phyloP scores from a whole-genome alignment of 805 yeast genomes.

The Lachancea thermotolerans region DNA sequence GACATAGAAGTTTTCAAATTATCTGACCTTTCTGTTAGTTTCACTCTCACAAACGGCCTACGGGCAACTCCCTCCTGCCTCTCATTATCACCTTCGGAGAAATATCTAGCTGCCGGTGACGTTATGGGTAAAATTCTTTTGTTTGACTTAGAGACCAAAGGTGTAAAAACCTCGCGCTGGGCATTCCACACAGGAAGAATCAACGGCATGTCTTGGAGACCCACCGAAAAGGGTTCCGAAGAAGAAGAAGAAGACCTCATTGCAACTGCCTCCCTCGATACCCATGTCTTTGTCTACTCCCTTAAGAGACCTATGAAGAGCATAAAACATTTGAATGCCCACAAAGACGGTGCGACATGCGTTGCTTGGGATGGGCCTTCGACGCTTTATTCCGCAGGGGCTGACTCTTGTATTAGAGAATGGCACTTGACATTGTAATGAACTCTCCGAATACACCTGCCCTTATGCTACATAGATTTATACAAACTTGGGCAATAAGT shows the following conservation, averaged over 20 bases:
- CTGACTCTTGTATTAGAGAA: constrained; percentile 70
- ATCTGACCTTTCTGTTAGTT: constrained; percentile 26
- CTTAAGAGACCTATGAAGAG: constrained; percentile 73
- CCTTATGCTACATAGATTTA: not conserved
- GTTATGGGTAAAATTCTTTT: constrained; percentile 78
- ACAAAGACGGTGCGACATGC: constrained; percentile 77
- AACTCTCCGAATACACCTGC: not conserved
- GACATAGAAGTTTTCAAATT: constrained; percentile 36
- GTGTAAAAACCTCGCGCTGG: constrained; percentile 82
- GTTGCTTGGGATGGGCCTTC: constrained; percentile 58
- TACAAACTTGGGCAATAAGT: not conserved
- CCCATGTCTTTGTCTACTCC: constrained; percentile 72
- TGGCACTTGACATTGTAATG: constrained; percentile 44
- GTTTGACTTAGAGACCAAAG: constrained; percentile 47
- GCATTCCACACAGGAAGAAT: constrained; percentile 86
- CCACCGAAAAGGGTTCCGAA: constrained; percentile 7
- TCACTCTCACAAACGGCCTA: constrained; percentile 36
- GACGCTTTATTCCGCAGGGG: constrained; percentile 61
- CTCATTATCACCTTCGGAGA: constrained; percentile 63
- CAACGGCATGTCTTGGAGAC: constrained; percentile 67
- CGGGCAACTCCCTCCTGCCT: constrained; percentile 59
- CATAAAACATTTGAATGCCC: constrained; percentile 69
- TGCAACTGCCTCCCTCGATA: constrained; percentile 78
- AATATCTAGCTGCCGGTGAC: constrained; percentile 78
- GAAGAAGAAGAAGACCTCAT: constrained; percentile 58